Percentiles rank a stretch among this genome's conserved stretches.
Evolutionary conservation across 2,329 filamentous ascomycete species (phyloP).

Genomic region (Paraphoma chrysanthemicola): DNA sequence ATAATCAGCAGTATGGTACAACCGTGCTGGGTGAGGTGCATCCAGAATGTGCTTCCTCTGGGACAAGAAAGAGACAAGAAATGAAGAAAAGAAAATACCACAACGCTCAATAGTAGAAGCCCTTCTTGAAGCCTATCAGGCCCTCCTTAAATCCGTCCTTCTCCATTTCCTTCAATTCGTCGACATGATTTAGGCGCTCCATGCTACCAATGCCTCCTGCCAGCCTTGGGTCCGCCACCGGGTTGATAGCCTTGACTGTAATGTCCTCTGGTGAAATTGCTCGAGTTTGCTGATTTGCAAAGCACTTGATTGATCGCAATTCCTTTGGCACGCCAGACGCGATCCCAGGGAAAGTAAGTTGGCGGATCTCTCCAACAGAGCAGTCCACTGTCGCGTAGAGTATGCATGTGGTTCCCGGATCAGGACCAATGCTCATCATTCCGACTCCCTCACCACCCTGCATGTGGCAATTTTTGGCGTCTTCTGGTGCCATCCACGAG

Average conservation of each 20-base stretch:
- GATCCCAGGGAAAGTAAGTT: constrained; percentile 35
- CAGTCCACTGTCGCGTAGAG: constrained; percentile 34
- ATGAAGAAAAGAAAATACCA: not conserved
- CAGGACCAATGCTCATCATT: constrained; percentile 40
- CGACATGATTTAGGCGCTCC: constrained; percentile 25
- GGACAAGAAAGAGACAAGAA: not conserved
- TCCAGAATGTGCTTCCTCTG: not conserved
- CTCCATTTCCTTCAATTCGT: constrained; percentile 32
- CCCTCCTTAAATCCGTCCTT: constrained; percentile 34
- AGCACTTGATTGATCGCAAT: constrained; percentile 36
- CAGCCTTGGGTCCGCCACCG: constrained; percentile 18
- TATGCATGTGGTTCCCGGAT: constrained; percentile 36
- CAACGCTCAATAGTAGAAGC: constrained; percentile 31
- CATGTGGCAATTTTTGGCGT: constrained; percentile 26
- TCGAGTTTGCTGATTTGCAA: constrained; percentile 13
- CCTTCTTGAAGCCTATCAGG: constrained; percentile 42
- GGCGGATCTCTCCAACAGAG: constrained; percentile 21
- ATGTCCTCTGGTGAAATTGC: not conserved
- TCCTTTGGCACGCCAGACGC: constrained; percentile 17
- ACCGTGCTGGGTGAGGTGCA: not conserved
- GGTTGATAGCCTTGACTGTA: constrained; percentile 4
- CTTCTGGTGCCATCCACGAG: constrained; percentile 33
- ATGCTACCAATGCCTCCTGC: constrained; percentile 33
- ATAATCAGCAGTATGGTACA: too few species aligned
- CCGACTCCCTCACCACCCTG: constrained; percentile 24